Evolutionary conservation across 768 basidiomycete species (phyloP), one percentile per base, ranked within the genome.

Genomic region (Tricholoma hemisulphureum): DNA sequence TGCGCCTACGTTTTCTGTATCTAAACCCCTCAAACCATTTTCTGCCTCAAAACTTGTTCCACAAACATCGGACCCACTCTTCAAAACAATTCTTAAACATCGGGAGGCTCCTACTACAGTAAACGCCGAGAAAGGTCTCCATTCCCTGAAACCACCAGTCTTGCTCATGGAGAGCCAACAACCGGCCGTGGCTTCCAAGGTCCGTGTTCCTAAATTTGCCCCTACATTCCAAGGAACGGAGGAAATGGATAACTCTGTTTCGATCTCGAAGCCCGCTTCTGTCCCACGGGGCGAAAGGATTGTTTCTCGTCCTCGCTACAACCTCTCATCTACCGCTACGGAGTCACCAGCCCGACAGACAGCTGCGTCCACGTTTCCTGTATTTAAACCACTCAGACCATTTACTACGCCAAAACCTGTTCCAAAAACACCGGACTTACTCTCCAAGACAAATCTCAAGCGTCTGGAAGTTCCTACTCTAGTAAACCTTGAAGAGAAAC

Each of bases 191-290:
- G 35, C 35, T 20, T 3, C 46, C 6, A 64, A 64, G 24, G 20
- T 53, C 20, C 41, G 52, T 26, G 53, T 59, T 41, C 65, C 65
- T 9, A 52, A 48, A 28, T 65, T 63, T 34, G 45, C 55, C 8
- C 60, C 63, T 28, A 58, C 60, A 24, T 66, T 66, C 46, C 51
- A 41, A 14, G 58, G 52, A 37, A 26, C 46, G 9, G n/a, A 51
- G 13, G 4, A 45, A 45, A 13, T 4, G 18, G 23, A n/a, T 8
- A 49, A 49, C 5, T 29, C 46, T 24, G 11, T n/a, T 23, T 16
- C 37, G 18, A 39, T n/a, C 5, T 18, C 37, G 37, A 39, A 37
- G 16, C 21, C 43, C n/a, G 26, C 26, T 28, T 48, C 46, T 48
- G 26, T n/a, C 14, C 16, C 24, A 26, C 26, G 28, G 26, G 1